phyloP scores from a whole-genome alignment of 129 eudicot species.

The Lonicera japonica region DNA sequence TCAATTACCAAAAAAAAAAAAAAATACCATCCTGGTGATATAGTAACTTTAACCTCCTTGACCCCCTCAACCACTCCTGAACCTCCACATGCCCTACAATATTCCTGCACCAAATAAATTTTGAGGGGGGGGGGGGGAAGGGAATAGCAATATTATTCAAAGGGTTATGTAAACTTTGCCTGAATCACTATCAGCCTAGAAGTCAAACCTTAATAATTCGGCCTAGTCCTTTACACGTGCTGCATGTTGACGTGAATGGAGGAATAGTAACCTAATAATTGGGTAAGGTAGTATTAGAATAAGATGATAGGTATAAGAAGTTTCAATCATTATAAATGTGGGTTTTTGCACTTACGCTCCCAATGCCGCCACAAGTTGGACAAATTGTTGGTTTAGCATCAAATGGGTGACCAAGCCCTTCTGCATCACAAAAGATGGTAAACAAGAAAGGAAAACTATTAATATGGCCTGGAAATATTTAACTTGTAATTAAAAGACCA shows the following conservation, averaged over 20 bases:
- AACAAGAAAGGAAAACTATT: not conserved
- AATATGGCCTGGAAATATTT: too few relatives aligned
- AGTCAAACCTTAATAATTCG: conserved; percentile 56
- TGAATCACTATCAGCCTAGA: conserved; percentile 13
- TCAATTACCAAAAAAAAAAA: not conserved
- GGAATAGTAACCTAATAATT: conserved; percentile 70
- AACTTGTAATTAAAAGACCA: too few relatives aligned
- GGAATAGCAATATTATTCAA: not conserved
- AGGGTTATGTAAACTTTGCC: not conserved
- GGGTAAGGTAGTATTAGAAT: conserved; percentile 2
- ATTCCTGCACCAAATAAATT: conserved; percentile 40
- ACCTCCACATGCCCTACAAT: conserved; percentile 68
- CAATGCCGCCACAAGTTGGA: conserved; percentile 70
- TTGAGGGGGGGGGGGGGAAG: too few relatives aligned
- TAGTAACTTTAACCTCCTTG: conserved; percentile 61
- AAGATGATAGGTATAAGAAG: not conserved
- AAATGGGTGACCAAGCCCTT: conserved; percentile 74
- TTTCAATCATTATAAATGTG: not conserved
- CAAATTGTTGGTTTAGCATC: conserved; percentile 62
- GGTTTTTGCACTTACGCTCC: conserved; percentile 44
- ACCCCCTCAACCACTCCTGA: conserved; percentile 73
- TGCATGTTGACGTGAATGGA: conserved; percentile 76
- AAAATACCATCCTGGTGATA: conserved; percentile 74
- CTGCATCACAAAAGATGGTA: conserved; percentile 28
- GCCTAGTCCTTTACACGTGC: conserved; percentile 75